Percentiles rank a stretch among this genome's conserved stretches.
Conservation (phyloP, 139 green algal genomes). For the Coelastrella sp. region DNA sequence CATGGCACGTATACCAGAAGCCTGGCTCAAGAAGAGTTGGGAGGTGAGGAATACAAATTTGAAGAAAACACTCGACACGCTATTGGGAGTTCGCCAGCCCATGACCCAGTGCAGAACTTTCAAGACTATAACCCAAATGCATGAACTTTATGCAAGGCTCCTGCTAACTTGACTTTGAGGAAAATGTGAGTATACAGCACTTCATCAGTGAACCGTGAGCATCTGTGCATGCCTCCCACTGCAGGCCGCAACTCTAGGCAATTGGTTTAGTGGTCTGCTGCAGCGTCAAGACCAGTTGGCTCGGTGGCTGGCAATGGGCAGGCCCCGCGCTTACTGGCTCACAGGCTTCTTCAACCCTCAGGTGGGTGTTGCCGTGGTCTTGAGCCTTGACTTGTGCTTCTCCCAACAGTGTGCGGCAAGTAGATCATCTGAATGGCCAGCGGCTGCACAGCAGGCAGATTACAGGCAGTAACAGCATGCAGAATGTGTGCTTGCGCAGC, state of each 20-base stretch:
- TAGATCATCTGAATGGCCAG: too few species aligned
- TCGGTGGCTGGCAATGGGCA: constrained; percentile 90
- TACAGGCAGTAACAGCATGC: not conserved
- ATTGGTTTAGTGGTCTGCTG: constrained; percentile 92
- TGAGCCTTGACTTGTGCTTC: not conserved
- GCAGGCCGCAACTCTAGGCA: constrained; percentile 76
- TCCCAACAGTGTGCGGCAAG: too few species aligned
- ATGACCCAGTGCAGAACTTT: not conserved
- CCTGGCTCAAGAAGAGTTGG: constrained; percentile 88
- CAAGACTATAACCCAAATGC: not conserved
- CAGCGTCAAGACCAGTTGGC: constrained; percentile 91
- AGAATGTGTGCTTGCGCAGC: not conserved
- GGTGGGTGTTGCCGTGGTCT: constrained; percentile 16
- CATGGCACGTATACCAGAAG: constrained; percentile 83
- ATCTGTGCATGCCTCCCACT: not conserved
- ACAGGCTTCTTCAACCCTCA: constrained; percentile 97
- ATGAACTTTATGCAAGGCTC: too few species aligned
- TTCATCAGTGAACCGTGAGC: not conserved
- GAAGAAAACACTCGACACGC: too few species aligned
- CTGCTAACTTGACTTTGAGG: too few species aligned
- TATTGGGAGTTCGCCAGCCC: too few species aligned
- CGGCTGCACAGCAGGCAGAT: too few species aligned
- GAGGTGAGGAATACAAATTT: too few species aligned
- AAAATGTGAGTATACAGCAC: too few species aligned
- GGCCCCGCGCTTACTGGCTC: constrained; percentile 93